Conservation (phyloP, 73 alveolate species). For the Paramecium biaurelia region DNA sequence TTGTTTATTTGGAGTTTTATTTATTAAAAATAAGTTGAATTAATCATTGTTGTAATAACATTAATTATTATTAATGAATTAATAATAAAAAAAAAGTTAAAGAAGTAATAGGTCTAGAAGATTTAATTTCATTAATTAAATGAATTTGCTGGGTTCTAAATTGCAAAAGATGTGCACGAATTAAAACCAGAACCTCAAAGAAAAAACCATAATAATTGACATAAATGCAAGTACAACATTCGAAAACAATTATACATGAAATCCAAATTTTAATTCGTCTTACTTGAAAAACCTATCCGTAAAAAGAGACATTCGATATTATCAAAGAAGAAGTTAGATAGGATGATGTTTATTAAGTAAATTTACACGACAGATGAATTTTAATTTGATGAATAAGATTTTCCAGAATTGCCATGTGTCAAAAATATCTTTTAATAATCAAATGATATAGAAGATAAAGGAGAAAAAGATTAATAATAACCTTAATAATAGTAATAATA, state of each 20-base stretch:
- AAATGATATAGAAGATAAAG: background rate
- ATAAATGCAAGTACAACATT: background rate
- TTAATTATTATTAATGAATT: background rate
- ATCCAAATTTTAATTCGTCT: slow-evolving; percentile 15
- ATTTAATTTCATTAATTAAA: background rate
- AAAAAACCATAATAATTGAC: background rate
- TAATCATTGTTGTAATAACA: background rate
- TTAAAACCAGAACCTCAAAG: background rate
- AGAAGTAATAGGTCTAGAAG: background rate
- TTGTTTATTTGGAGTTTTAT: background rate
- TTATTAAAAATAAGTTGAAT: background rate
- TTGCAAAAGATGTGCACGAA: background rate
- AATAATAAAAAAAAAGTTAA: background rate
- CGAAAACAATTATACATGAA: background rate
- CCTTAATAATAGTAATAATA: background rate
- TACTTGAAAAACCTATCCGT: background rate
- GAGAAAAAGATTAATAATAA: background rate
- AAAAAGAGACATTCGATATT: background rate
- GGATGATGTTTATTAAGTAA: slow-evolving; percentile 36
- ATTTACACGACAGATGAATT: slow-evolving; percentile 5
- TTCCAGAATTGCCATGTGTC: background rate
- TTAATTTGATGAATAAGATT: background rate
- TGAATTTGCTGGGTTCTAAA: background rate
- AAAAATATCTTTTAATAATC: background rate
- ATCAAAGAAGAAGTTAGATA: slow-evolving; percentile 19